Evolutionary conservation across 2,329 filamentous ascomycete genomes (phyloP).

Genomic region (Aureobasidium namibiae): DNA sequence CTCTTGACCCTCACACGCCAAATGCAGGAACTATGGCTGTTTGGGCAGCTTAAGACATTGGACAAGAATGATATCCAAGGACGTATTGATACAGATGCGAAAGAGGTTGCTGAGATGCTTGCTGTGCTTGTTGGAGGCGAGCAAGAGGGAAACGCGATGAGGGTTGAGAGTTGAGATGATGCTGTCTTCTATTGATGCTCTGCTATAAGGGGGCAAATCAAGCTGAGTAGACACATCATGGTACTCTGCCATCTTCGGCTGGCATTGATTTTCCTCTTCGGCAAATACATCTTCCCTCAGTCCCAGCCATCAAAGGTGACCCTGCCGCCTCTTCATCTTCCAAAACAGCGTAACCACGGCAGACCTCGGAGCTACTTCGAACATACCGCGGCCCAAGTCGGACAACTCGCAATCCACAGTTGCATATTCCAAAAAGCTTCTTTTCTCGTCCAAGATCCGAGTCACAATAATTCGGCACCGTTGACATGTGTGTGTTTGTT

Average conservation of each 20-base stretch:
- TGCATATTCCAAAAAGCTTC: too few species aligned
- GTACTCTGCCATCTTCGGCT: background rate
- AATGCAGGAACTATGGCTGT: conserved; percentile 60
- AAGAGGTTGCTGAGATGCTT: conserved; percentile 38
- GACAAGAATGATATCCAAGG: conserved; percentile 33
- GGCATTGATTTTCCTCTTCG: too few species aligned
- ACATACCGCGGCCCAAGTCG: conserved; percentile 1
- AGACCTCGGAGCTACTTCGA: background rate
- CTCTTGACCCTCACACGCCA: conserved; percentile 51
- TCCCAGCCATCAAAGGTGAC: background rate
- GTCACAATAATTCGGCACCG: background rate
- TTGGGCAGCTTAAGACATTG: conserved; percentile 54
- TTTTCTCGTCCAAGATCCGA: too few species aligned
- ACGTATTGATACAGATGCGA: conserved; percentile 39
- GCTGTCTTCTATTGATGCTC: too few species aligned
- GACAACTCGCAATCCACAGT: background rate
- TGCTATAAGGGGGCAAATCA: too few species aligned
- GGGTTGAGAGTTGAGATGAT: background rate
- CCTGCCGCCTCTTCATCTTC: background rate
- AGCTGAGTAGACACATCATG: too few species aligned
- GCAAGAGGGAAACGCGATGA: background rate
- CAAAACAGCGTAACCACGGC: too few species aligned
- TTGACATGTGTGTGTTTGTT: background rate
- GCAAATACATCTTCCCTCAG: too few species aligned
- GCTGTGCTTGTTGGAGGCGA: conserved; percentile 13